Base-by-base conservation (phyloP, 805 yeast species). In the Metschnikowia gruessii region DNA sequence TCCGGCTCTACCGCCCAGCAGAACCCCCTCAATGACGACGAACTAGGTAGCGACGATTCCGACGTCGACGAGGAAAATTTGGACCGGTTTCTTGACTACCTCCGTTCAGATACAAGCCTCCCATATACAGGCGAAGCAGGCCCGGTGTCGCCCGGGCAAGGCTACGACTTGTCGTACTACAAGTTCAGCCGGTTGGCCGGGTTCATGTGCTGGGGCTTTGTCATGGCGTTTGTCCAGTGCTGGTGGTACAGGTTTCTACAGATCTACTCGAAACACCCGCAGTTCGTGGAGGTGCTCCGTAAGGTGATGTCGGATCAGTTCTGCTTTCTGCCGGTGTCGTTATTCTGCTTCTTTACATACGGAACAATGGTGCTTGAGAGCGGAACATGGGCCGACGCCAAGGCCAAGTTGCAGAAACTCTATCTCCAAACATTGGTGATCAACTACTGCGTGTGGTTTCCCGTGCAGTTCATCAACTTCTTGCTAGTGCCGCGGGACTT, bases 281-380 rank as follows among this genome's bases (percentile, higher is more conserved):
- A 87, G n/a, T 76, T 87, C 49, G 84, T 91, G 1, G 87, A 90
- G 45, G 95, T 87, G 6, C 72, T 92, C 29, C 85, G 91, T 53
- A 79, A 97, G 46, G 97, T 89, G 0, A 68, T 92, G 45, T 85
- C 95, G 0, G 99, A 92, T 62, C 98, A 94, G 64, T 67, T 91
- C 41, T 77, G 90, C 48, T 94, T 84, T 63, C 90, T 97, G 1
- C 99, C 99, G 1, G 60, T 91, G 1, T 86, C 94, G 3, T 72
- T 92, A 37, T 82, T 83, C 29, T 77, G 81, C 35, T 92, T 94
- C 63, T 87, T 91, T 65, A 77, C 85, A 4, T 92, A 88, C 62
- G 87, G 96, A 34, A 87, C 94, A 13, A 77, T 85, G 46, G 81
- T 88, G 1, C 76, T 90, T 46, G 97, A 92, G 57, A 74, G 76